A percentile compares a stretch with the other conserved stretches of the same genome.
Conservation (phyloP, 331 rosid genomes). For the Quercus tomentella region DNA sequence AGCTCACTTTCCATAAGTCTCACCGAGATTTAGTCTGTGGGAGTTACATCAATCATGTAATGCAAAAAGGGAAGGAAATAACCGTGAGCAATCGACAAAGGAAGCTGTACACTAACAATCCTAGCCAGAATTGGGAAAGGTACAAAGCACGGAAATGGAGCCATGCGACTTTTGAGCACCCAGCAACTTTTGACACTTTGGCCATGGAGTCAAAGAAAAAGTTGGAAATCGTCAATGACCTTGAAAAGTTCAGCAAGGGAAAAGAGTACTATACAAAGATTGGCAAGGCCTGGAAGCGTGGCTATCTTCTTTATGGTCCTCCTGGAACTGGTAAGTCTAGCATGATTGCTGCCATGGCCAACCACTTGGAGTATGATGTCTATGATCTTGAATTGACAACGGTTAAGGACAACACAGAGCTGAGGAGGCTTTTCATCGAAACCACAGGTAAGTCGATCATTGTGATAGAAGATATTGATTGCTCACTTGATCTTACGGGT, state of each 20-base stretch:
- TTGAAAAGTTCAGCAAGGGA: not conserved
- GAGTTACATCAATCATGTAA: slow-evolving; percentile 30
- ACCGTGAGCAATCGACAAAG: slow-evolving; percentile 55
- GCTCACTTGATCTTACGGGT: slow-evolving; percentile 40
- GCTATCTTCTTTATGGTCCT: slow-evolving; percentile 43
- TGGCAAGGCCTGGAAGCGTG: slow-evolving; percentile 47
- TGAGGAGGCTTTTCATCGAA: slow-evolving; percentile 34
- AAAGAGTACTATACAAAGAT: slow-evolving; percentile 26
- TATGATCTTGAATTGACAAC: slow-evolving; percentile 42
- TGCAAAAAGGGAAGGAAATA: slow-evolving; percentile 49
- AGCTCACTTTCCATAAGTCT: slow-evolving; percentile 39
- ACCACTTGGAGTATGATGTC: slow-evolving; percentile 28
- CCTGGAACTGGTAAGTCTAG: slow-evolving; percentile 46
- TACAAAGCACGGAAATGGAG: slow-evolving; percentile 36
- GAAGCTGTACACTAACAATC: slow-evolving; percentile 55
- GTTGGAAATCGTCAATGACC: not conserved
- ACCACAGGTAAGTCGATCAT: slow-evolving; percentile 31
- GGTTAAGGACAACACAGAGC: slow-evolving; percentile 32
- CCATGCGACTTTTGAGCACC: slow-evolving; percentile 25
- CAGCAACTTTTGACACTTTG: not conserved
- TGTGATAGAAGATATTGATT: slow-evolving; percentile 44
- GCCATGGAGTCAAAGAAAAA: not conserved
- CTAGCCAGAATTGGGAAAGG: not conserved
- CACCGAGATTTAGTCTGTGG: slow-evolving; percentile 34
- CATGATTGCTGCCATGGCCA: slow-evolving; percentile 43